Base-by-base conservation (phyloP, 352 stramenopile species). In the Phytopythium helicoides region DNA sequence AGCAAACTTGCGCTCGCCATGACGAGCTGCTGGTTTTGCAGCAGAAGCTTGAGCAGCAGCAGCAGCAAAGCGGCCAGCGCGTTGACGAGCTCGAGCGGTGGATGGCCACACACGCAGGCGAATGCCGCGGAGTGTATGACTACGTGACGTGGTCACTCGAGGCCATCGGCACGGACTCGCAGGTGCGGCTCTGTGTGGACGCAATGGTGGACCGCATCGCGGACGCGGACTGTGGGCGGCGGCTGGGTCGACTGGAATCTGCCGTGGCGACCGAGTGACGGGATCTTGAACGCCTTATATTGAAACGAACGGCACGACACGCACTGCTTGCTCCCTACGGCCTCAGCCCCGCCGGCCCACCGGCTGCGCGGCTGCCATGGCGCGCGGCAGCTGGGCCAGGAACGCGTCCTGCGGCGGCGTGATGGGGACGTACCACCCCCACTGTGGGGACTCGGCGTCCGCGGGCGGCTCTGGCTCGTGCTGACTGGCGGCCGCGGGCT, bases 381-480 rank as follows among this genome's bases (percentile, higher is more conserved):
- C 60, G n/a, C 60, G 56, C 39, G 60, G 56, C 47, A 58, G 19
- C 8, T 49, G 36, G 7, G 56, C 10, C 16, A 73, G 58, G 26
- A 79, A 55, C 22, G 81, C 66, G 54, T 94, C 84, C 42, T 88
- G 76, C 16, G 85, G 85, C 9, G 85, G 85, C 42, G 85, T 92
- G 54, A 92, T 94, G 8, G 85, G 67, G 9, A 94, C 85, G 40
- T 94, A 94, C 82, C 81, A 94, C 2, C 85, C 85, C 82, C 85
- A 94, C 57, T 94, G 85, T 26, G 82, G 85, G 36, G 80, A 91
- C 60, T 89, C 80, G 9, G 71, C 78, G n/a, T 51, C 45, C 9
- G 71, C 60, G 33, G 68, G 39, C 0, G 28, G 57, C 19, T 69
- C 55, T 23, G 54, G n/a, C 34, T 54, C 21, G 18, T 44, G 15